These are phyloP conservation scores for Larix kaempferi DNA, from an alignment of 75 land plant genomes.

Conservation along the genomic window DNA sequence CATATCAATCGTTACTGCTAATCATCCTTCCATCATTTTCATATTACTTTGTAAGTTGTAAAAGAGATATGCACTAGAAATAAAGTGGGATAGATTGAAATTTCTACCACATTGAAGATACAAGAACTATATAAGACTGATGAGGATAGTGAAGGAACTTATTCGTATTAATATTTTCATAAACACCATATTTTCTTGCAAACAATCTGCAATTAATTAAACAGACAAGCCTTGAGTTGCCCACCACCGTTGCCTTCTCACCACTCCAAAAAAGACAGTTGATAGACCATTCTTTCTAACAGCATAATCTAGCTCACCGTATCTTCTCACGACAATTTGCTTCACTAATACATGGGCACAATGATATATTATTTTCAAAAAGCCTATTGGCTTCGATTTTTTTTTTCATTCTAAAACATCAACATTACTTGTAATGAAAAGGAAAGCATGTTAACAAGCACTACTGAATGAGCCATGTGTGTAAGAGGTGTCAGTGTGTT, in stretches of 20 bases:
- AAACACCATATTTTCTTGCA: neutral
- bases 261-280: neutral
- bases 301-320: slow-evolving; percentile 2
- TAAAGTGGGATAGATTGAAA: neutral
- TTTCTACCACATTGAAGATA: neutral
- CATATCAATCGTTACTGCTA: neutral
- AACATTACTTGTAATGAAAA: no score
- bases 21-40: slow-evolving; percentile 1
- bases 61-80: neutral
- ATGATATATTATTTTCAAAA: neutral
- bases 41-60: neutral
- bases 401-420: neutral
- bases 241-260: neutral
- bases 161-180: neutral
- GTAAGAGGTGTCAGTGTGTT: neutral
- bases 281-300: neutral
- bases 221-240: neutral
- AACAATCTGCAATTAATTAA: neutral
- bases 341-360: neutral
- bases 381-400: neutral
- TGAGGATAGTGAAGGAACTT: neutral
- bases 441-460: no score
- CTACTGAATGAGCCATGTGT: no score
- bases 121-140: neutral
- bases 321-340: neutral